Percentiles rank a stretch among this genome's conserved stretches.
These are phyloP conservation scores for Aureobasidium sp. DNA, from an alignment of 2,329 filamentous ascomycete species.

Conservation along the genomic window DNA sequence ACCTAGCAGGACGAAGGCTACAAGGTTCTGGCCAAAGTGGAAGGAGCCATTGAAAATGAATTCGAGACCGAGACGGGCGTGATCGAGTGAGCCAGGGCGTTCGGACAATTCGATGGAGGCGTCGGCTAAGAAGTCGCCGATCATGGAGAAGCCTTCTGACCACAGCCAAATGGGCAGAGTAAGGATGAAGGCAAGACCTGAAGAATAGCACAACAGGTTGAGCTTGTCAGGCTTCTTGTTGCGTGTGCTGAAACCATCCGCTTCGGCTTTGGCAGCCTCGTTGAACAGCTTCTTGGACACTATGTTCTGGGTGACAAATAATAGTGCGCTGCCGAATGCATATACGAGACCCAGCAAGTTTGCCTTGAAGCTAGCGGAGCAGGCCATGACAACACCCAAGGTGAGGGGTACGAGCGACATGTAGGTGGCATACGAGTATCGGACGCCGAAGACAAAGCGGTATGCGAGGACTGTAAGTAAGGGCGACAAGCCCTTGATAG, in stretches of 20 bases:
- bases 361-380: slow-evolving; percentile 67
- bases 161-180: slow-evolving; percentile 90
- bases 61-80: slow-evolving; percentile 59
- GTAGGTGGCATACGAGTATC: slow-evolving; percentile 80
- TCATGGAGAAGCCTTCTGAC: slow-evolving; percentile 70
- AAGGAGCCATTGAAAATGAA: slow-evolving; percentile 96
- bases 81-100: slow-evolving; percentile 62
- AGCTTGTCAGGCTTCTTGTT: slow-evolving; percentile 91
- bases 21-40: slow-evolving; percentile 92
- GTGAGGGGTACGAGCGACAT: slow-evolving; percentile 70
- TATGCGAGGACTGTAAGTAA: slow-evolving; percentile 94
- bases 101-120: slow-evolving; percentile 67
- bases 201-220: slow-evolving; percentile 95
- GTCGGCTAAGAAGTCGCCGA: slow-evolving; percentile 71
- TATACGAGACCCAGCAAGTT: slow-evolving; percentile 86
- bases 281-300: slow-evolving; percentile 98
- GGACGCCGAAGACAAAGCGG: slow-evolving; percentile 77
- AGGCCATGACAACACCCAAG: slow-evolving; percentile 89
- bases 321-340: slow-evolving; percentile 76
- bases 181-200: slow-evolving; percentile 78
- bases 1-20: slow-evolving; percentile 86
- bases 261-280: slow-evolving; percentile 77
- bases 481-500: slow-evolving; percentile 94
- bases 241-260: slow-evolving; percentile 54
- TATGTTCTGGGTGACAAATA: slow-evolving; percentile 98